Base-by-base conservation (phyloP, 768 basidiomycete species). In the Pleurotus eryngii region DNA sequence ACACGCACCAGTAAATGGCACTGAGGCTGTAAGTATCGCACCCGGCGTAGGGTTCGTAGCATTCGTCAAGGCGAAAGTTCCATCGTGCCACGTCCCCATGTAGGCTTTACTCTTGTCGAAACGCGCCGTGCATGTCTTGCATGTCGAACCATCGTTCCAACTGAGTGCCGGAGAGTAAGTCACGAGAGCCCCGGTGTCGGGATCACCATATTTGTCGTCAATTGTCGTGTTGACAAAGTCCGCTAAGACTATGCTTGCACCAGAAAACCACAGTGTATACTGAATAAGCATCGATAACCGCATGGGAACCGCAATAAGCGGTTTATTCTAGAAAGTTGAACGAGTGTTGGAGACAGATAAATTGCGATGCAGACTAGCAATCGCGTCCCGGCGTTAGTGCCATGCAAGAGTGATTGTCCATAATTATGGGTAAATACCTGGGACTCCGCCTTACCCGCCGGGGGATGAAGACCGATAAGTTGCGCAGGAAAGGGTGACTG, bases 191-290 rank as follows among this genome's bases (percentile, higher is more conserved):
- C 45, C 42, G 27, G 56, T 57, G 20, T 46, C 46, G 12, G 42
- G 43, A 18, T 57, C 56, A 7, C 56, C 56, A 35, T 46, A 50
- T n/a, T 57, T 38, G 18, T 57, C 56, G 56, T 57, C 56, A 35
- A 57, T 48, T 3, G 56, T 57, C 18, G 20, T 49, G 27, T 57
- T 57, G 6, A 47, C 42, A 18, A 55, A 40, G 39, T 26, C 30
- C 24, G 49, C 49, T 35, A 39, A 35, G 35, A 37, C 49, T 12
- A 22, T 15, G 49, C 42, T 15, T n/a, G 14, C 15, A 45, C 42
- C 14, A 45, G 42, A 17, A 12, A 45, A 14, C 15, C 42, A 45
- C 7, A 43, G 18, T 18, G 42, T 9, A 18, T 43, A 18, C n/a
- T 15, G 20, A 5, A 45, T n/a, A 9, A 45, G 20, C 42, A n/a